These are phyloP conservation scores for Teunomyces kruisii DNA, from an alignment of 805 yeast genomes.

Conservation along the genomic window DNA sequence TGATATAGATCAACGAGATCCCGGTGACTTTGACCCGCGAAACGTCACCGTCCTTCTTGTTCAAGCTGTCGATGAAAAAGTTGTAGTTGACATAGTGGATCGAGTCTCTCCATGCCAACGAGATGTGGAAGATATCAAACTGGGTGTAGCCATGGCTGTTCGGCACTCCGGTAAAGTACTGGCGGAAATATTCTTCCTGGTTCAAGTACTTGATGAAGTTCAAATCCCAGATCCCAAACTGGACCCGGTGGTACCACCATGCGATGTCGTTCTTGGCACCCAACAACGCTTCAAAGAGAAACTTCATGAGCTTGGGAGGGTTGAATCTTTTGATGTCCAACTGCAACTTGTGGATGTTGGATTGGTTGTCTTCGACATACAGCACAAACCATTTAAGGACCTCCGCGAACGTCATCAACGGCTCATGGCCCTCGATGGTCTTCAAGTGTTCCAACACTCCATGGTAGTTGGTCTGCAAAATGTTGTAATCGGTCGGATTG, in stretches of 20 bases:
- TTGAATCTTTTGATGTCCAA: constrained; percentile 42
- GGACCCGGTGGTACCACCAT: constrained; percentile 40
- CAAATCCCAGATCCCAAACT: constrained; percentile 43
- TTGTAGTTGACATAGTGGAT: constrained; percentile 35
- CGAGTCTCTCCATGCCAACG: constrained; percentile 34
- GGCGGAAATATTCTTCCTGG: constrained; percentile 36
- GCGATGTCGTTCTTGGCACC: constrained; percentile 26
- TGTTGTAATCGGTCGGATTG: constrained; percentile 32
- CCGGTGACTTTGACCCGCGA: constrained; percentile 31
- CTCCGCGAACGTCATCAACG: constrained; percentile 29
- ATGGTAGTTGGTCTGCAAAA: constrained; percentile 30
- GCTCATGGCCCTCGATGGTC: constrained; percentile 35
- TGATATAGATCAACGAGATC: constrained; percentile 35
- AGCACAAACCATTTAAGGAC: constrained; percentile 33
- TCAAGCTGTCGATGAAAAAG: constrained; percentile 26
- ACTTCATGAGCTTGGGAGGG: constrained; percentile 32
- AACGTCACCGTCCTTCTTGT: constrained; percentile 14
- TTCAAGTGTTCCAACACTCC: constrained; percentile 25
- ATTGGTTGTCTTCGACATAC: constrained; percentile 16
- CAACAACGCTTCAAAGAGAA: constrained; percentile 29
- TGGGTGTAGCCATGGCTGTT: constrained; percentile 20
- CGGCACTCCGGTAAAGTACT: constrained; percentile 14
- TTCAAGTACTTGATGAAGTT: constrained; percentile 37
- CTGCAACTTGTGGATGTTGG: constrained; percentile 28
- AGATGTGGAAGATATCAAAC: constrained; percentile 38